Evolutionary conservation across 2,329 filamentous ascomycete genomes (phyloP), one percentile per base, ranked within the genome.

Genomic region (Colletotrichum neosansevieriae): DNA sequence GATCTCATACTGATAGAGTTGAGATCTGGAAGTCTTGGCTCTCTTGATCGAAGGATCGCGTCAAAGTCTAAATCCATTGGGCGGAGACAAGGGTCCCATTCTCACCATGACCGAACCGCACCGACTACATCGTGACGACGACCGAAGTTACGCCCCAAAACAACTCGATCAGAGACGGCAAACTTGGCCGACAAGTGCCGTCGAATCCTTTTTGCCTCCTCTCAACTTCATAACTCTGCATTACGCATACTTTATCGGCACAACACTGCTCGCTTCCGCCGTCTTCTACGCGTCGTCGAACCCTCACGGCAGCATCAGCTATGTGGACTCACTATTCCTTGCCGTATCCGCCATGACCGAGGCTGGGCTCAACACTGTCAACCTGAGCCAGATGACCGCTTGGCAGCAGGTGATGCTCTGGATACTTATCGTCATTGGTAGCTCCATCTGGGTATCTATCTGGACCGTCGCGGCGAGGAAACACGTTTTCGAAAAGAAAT

Each of bases 401-500:
- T 91, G 89, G 74, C 91, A 93, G 76, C 91, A 93, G 75, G 79
- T 87, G 32, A 78, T 91, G 44, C 81, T 93, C 10, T 91, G 89
- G 72, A 67, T 89, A 3, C 80, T 92, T 47, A 90, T 93, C 69
- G 81, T 92, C 51, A 75, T 91, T 6, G 91, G 91, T 1, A 89
- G 89, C 62, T 83, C 87, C 12, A 87, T 92, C n/a, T 88, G 89
- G 74, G 88, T 93, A 2, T 90, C 87, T 1, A 86, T 87, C 38
- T 88, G 86, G 71, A 90, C 91, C 3, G 85, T 93, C 3, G 78
- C 85, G 53, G 84, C 89, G 7, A 82, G 90, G 44, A 88, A 85
- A 72, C 80, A 82, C 66, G 88, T 87, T 11, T 93, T 93, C 71
- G 86, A 91, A 76, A 82, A 80, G 65, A 85, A 87, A 19, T 89